These are phyloP conservation scores for Nephelium lappaceum DNA, from an alignment of 345 rosid species.

Conservation along the genomic window DNA sequence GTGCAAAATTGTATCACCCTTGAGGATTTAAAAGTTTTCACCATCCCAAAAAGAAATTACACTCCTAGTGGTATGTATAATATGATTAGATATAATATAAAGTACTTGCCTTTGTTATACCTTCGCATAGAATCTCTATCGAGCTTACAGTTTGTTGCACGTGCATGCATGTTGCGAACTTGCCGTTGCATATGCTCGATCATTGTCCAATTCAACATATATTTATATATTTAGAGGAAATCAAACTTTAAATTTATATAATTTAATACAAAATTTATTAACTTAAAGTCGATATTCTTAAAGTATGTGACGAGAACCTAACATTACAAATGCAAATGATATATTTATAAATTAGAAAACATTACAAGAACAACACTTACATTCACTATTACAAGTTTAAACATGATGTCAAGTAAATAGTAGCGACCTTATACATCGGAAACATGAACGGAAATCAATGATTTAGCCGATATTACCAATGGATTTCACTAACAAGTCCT, in stretches of 20 bases:
- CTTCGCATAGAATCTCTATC: neutral
- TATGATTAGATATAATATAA: too few relatives aligned
- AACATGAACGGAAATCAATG: neutral
- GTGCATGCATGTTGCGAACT: conserved; percentile 9
- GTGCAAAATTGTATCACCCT: too few relatives aligned
- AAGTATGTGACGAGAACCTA: neutral
- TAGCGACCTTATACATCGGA: neutral
- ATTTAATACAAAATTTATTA: neutral
- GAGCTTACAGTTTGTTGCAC: conserved; percentile 1
- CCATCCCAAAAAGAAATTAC: neutral
- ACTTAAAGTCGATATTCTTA: neutral
- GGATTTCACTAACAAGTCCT: conserved; percentile 49
- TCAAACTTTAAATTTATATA: neutral
- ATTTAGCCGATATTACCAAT: neutral
- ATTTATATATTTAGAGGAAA: neutral
- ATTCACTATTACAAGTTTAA: conserved; percentile 7
- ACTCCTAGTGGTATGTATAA: neutral
- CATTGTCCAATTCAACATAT: too few relatives aligned
- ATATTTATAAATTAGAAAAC: neutral
- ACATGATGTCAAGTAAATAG: neutral
- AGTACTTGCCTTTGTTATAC: neutral
- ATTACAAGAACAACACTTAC: conserved; percentile 17
- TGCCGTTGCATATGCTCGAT: neutral
- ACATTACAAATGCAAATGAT: neutral
- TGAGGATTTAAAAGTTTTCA: neutral